These are phyloP conservation scores for Plantago major DNA, from an alignment of 257 asterid genomes.

Conservation along the genomic window DNA sequence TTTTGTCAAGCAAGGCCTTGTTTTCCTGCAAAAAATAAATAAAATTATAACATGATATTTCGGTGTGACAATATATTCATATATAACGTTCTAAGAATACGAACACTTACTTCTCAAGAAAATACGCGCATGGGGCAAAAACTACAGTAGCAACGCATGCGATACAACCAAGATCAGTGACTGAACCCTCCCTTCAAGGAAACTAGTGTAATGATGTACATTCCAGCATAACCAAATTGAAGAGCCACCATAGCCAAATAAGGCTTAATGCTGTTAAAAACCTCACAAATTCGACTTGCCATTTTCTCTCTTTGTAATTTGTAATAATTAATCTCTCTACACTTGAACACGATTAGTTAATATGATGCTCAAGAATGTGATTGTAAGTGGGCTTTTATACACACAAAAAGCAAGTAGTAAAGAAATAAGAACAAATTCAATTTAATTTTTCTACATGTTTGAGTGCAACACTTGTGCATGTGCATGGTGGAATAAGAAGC, in stretches of 20 bases:
- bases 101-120: conserved; percentile 44
- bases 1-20: conserved; percentile 65
- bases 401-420: conserved; percentile 23
- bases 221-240: conserved; percentile 75
- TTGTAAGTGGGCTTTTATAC: conserved; percentile 17
- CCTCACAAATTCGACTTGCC: conserved; percentile 19
- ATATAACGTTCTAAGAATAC: neutral
- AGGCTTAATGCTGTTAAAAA: conserved; percentile 41
- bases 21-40: conserved; percentile 40
- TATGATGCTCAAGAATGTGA: conserved; percentile 5
- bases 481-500: conserved; percentile 35
- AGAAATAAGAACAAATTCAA: conserved; percentile 8
- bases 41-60: neutral
- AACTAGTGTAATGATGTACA: conserved; percentile 52
- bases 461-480: conserved; percentile 28
- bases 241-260: conserved; percentile 60
- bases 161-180: conserved; percentile 74
- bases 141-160: conserved; percentile 65
- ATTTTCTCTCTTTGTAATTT: neutral
- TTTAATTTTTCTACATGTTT: neutral
- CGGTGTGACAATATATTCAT: neutral
- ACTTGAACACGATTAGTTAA: neutral
- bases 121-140: conserved; percentile 59
- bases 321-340: neutral
- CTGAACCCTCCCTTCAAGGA: conserved; percentile 68